A percentile compares a stretch with the other conserved stretches of the same genome.
phyloP scores from a whole-genome alignment of 179 eudicot genomes.

The Patellifolia procumbens region DNA sequence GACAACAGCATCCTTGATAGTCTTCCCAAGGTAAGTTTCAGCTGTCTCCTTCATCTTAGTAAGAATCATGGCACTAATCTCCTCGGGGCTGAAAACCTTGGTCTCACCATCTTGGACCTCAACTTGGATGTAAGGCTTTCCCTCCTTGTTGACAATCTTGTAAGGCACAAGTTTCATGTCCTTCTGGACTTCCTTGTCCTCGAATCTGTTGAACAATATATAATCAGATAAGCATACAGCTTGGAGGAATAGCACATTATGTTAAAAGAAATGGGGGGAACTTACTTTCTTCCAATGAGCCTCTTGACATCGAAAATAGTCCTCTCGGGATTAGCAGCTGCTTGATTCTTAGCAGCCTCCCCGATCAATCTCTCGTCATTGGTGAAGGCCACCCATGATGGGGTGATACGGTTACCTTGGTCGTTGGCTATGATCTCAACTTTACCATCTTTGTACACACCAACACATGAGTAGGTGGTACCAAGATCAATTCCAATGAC shows the following conservation, averaged over 20 bases:
- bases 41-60: slow-evolving; percentile 53
- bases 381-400: slow-evolving; percentile 45
- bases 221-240: neutral
- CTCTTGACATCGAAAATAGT: slow-evolving; percentile 46
- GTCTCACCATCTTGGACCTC: slow-evolving; percentile 44
- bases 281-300: slow-evolving; percentile 42
- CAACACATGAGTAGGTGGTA: slow-evolving; percentile 45
- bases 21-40: slow-evolving; percentile 45
- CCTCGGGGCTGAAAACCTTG: slow-evolving; percentile 53
- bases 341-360: slow-evolving; percentile 45
- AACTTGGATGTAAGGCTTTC: slow-evolving; percentile 50
- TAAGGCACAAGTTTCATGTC: slow-evolving; percentile 49
- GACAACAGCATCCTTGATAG: slow-evolving; percentile 47
- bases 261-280: neutral
- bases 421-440: slow-evolving; percentile 44
- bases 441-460: slow-evolving; percentile 42
- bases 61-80: slow-evolving; percentile 49
- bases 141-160: slow-evolving; percentile 48
- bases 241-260: neutral
- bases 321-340: slow-evolving; percentile 42
- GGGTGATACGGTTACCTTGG: slow-evolving; percentile 47
- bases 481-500: slow-evolving; percentile 47
- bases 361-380: slow-evolving; percentile 39
- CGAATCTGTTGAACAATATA: slow-evolving; percentile 23
- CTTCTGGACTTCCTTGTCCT: slow-evolving; percentile 47